Base-by-base conservation (phyloP, 129 eudicot genomes). In the Helichrysum umbraculigerum region DNA sequence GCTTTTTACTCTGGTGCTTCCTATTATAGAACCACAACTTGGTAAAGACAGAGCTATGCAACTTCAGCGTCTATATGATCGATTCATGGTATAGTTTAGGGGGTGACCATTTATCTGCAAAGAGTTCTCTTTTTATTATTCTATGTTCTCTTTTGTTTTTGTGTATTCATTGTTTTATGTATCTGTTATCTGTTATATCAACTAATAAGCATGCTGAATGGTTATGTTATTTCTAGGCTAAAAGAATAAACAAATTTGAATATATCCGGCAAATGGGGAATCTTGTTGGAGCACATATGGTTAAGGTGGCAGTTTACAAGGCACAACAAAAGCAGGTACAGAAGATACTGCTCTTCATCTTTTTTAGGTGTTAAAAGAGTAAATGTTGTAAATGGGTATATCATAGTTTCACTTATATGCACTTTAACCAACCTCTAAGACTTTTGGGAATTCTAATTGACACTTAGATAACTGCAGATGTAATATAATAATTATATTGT, bases 201-300 rank as follows among this genome's bases (percentile, higher is more conserved):
- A 17, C 33, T 8, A 9, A 30, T 59, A 54, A 33, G 63, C 15
- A 62, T 33, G 75, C 19, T 42, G 19, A 76, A 21, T 44, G 44
- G 35, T 47, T 66, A 52, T 70, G 42, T 41, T 75, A 56, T 82
- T 81, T 76, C 11, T 92, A 86, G 97, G 83, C 78, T 81, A 88
- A 87, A 75, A 89, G 83, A 68, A 87, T 93, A 59, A 70, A 87
- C 75, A 87, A 91, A 84, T 92, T 85, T 34, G 87, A 67, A 29
- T 91, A 88, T 81, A 87, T 93, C 25, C 82, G 83, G 51, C 86
- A 67, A 76, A 88, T 91, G 96, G 82, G 88, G 72, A 66, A 68
- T 81, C 86, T 93, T 73, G 93, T 93, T 14, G 98, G 98, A 75
- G 91, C 89, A 73, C 97, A 91, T 79, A 87, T 87, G 91, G 87